Percentiles rank a stretch among this genome's conserved stretches.
Conservation (phyloP, 2,329 filamentous ascomycete genomes). For the Fusarium odoratissimum region DNA sequence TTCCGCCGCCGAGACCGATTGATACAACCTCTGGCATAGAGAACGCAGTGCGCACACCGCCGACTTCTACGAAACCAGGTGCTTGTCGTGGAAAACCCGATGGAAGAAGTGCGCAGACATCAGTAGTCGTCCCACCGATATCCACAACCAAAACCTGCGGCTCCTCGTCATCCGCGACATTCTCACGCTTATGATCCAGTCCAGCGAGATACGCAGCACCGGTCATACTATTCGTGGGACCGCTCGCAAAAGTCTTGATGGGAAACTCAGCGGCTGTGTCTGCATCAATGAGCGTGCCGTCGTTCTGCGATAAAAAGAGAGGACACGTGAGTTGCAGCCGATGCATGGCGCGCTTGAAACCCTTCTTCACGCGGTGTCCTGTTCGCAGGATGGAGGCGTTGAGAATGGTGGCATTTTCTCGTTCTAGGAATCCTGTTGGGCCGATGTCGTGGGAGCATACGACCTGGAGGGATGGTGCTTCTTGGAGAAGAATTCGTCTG, state of each 20-base stretch:
- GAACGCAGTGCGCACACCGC: conserved; percentile 69
- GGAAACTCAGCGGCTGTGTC: conserved; percentile 60
- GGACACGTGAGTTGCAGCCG: conserved; percentile 56
- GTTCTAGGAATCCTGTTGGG: conserved; percentile 56
- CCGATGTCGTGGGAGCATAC: conserved; percentile 59
- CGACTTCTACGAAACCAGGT: conserved; percentile 67
- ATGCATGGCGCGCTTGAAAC: conserved; percentile 60
- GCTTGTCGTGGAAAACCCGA: conserved; percentile 71
- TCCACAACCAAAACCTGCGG: conserved; percentile 63
- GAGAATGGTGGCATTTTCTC: conserved; percentile 67
- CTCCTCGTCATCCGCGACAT: conserved; percentile 19
- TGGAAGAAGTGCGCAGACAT: conserved; percentile 67
- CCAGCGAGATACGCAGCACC: conserved; percentile 66
- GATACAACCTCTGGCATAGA: conserved; percentile 67
- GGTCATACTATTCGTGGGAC: conserved; percentile 65
- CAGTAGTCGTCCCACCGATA: conserved; percentile 71
- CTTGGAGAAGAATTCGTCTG: conserved; percentile 51
- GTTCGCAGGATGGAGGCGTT: conserved; percentile 64
- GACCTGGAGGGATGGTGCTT: conserved; percentile 50
- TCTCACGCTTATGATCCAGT: conserved; percentile 49
- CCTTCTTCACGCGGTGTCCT: conserved; percentile 58
- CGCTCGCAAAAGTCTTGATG: conserved; percentile 65
- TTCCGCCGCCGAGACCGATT: conserved; percentile 68
- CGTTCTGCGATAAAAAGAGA: conserved; percentile 64
- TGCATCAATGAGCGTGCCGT: conserved; percentile 63